Base-by-base conservation (phyloP, 2,329 filamentous ascomycete species). In the Sclerotinia sclerotiorum region DNA sequence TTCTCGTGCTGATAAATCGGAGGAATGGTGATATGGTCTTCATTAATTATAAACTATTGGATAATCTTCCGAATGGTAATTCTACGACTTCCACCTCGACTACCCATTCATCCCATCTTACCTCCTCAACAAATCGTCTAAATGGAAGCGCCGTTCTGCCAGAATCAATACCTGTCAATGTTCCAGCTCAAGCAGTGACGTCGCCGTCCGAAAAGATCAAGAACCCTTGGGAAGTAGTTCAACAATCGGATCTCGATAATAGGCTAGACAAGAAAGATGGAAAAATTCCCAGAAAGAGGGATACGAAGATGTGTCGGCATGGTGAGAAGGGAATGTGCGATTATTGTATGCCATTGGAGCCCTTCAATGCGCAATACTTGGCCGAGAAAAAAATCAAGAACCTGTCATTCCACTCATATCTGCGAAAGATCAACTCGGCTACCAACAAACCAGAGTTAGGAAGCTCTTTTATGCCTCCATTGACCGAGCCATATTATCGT, bases 311-410 rank as follows among this genome's bases (percentile, higher is more conserved):
- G 93, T 99, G 95, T 82, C 90, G 92, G 71, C 95, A 99, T 79
- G 94, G 94, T 1, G 89, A 91, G 64, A 98, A 97, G 81, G 95
- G 95, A 78, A 99, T 99, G 95, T 99, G 95, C 80, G 95, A 99
- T 81, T 96, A 97, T 81, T 99, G 95, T 82, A 97, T 97, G 87
- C 96, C 96, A 0, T 82, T 98, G 63, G 95, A 99, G 77, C 95
- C 95, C 0, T 99, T 97, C 80, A 90, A 96, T 76, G 80, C 90
- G n/a, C 88, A 88, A 68, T 97, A 97, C 75, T 85, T 99, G 24
- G 87, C 88, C 42, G 94, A 99, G 75, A 96, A 94, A 84, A 97
- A 97, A 84, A 97, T 99, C 85, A 99, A 99, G 80, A 97, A 99
- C 79, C 84, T 95, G 39, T 98, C 95, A 0, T 97, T 98, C 81